Percentiles rank a stretch among this genome's conserved stretches.
Conservation (phyloP, 1,284 basidiomycete species). For the Amylostereum chailletii region DNA sequence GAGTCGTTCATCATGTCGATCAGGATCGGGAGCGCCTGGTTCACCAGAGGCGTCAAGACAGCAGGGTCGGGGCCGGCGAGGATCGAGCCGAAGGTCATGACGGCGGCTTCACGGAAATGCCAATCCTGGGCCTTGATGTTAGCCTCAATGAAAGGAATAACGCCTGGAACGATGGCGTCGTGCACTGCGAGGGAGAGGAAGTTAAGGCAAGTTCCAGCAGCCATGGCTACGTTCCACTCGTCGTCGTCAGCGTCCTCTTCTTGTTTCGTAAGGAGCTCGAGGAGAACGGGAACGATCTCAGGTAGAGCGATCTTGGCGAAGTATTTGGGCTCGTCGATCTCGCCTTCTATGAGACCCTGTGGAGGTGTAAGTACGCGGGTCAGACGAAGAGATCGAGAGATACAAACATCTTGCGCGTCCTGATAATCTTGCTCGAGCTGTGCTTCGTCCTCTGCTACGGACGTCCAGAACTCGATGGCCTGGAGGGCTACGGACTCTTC, state of each 20-base stretch:
- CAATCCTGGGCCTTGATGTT: constrained; percentile 92
- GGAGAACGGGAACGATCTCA: constrained; percentile 90
- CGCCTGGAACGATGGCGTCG: constrained; percentile 85
- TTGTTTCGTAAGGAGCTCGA: constrained; percentile 85
- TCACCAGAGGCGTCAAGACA: constrained; percentile 85
- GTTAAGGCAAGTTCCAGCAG: constrained; percentile 88
- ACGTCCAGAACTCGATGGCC: constrained; percentile 99
- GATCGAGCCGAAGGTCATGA: constrained; percentile 98
- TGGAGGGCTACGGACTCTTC: constrained; percentile 93
- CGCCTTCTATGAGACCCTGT: constrained; percentile 85
- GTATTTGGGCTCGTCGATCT: constrained; percentile 80
- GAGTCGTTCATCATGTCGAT: constrained; percentile 93
- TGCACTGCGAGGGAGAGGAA: constrained; percentile 88
- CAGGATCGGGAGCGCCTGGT: constrained; percentile 89
- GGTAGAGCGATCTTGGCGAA: constrained; percentile 93
- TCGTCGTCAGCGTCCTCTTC: constrained; percentile 98
- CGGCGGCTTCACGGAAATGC: constrained; percentile 93
- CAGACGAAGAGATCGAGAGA: not conserved
- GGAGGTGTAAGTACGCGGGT: constrained; percentile 6
- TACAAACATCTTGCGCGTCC: constrained; percentile 80
- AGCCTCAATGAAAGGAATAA: constrained; percentile 96
- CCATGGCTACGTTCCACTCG: constrained; percentile 99
- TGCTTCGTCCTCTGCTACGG: constrained; percentile 96
- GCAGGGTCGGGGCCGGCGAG: constrained; percentile 90
- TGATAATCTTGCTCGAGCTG: constrained; percentile 62